Base-by-base conservation (phyloP, 805 yeast genomes). In the Alloascoidea africana region DNA sequence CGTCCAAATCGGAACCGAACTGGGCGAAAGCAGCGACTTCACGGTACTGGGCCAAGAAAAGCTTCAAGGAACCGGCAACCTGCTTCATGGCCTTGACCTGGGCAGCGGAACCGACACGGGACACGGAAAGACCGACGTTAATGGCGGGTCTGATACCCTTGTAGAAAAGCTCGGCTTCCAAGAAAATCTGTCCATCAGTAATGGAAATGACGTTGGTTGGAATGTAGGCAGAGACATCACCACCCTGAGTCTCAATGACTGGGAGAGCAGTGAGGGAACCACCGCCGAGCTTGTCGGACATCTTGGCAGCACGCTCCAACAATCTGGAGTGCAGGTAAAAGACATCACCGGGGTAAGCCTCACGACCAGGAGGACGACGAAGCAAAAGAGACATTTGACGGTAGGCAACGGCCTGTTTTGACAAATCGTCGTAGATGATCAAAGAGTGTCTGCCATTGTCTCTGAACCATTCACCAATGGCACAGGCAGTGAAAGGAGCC, bases 21-120 rank as follows among this genome's bases (percentile, higher is more conserved):
- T 91, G 99, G 58, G 99, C 98, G 69, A 91, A 91, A 59, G 99
- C 98, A 64, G 98, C 98, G 58, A 91, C 98, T 80, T 91, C 99
- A 85, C 99, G 87, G 83, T 91, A 91, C 76, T 91, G 99, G 58
- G 99, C 99, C 77, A 91, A 83, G 96, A 86, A 91, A 68, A 91
- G 84, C 71, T 91, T 91, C 72, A 91, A 82, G 54, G 98, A 91
- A 81, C 98, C 98, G 54, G 98, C 98, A 69, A 91, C 97, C 76
- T 91, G 97, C 73, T 91, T 91, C 93, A 91, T 85, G 68, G 98
- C 98, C 79, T 91, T 91, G 58, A 91, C 97, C 76, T 91, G 98
- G 60, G 98, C 98, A 59, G 98, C 98, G 50, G 97, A 91, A 73
- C 98, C 98, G 73, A 91, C 98, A 77, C 98, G 94, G 59, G 98